Base-by-base conservation (phyloP, 2,329 filamentous ascomycete genomes). In the Trichophyton simii region DNA sequence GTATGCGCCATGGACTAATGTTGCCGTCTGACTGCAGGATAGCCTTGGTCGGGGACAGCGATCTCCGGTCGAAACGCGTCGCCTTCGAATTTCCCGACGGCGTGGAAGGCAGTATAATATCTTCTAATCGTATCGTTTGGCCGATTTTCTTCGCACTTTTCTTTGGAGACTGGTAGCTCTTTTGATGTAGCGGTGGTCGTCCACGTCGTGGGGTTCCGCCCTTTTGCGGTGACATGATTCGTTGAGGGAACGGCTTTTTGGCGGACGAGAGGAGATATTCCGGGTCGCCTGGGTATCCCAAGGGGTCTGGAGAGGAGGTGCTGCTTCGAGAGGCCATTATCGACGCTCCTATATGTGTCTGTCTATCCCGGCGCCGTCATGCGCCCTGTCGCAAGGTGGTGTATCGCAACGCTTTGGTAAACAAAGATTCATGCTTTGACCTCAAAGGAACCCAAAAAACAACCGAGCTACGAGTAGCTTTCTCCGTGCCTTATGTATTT, bases 1-100 rank as follows among this genome's bases (percentile, higher is more conserved):
- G 72, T 62, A 79, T 78, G 61, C 76, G 74, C 77, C 77, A 78
- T 31, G 77, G 77, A 65, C 76, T 79, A 13, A 75, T 67, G 67
- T 76, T 76, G 6, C 71, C 72, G 7, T 75, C 74, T 9, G 69
- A 66, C 50, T 69, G 69, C 1, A 67, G 61, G 54, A 63, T 63
- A 11, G 62, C 63, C 50, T 75, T 76, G n/a, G 72, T 70, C 11
- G 74, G 75, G 13, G 75, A 76, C 38, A 71, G 59, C 18, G 60
- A 62, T 46, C 46, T 61, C 18, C 58, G 60, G 46, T 42, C 54
- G 15, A 61, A 60, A 15, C 3, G 72, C 70, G 46, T 67, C 61
- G 54, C 70, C 66, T 55, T 66, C 64, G 63, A 66, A 3, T 75
- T 74, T 3, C 73, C 73, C 4, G 70, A 70, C 18, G 74, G 74